phyloP scores from a whole-genome alignment of 2,329 filamentous ascomycete genomes.

The Verticillium dahliae region DNA sequence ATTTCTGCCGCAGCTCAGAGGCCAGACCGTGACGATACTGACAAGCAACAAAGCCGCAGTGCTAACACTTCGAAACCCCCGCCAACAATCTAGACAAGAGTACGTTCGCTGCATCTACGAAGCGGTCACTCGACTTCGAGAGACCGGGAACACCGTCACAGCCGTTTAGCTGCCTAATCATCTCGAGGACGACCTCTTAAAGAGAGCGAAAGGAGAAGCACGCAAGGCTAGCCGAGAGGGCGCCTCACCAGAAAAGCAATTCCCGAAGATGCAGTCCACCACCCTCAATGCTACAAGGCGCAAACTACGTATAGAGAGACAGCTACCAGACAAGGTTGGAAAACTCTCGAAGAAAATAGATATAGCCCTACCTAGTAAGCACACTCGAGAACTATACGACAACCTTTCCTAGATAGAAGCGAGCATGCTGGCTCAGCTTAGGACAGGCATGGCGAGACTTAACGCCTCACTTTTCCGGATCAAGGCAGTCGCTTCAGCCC shows the following conservation, averaged over 20 bases:
- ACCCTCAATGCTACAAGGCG: neutral
- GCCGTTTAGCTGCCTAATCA: neutral
- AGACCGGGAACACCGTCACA: neutral
- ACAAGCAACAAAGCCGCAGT: slow-evolving; percentile 12
- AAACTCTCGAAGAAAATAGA: slow-evolving; percentile 12
- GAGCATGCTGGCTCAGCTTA: slow-evolving; percentile 12
- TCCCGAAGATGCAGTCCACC: neutral
- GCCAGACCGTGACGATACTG: slow-evolving; percentile 7
- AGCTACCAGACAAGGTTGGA: slow-evolving; percentile 9
- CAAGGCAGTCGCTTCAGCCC: slow-evolving; percentile 1
- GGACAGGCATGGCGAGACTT: slow-evolving; percentile 12
- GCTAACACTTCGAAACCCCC: slow-evolving; percentile 9
- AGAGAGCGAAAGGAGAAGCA: neutral
- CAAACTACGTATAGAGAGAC: neutral
- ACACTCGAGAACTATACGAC: slow-evolving; percentile 14
- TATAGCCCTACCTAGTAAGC: slow-evolving; percentile 8
- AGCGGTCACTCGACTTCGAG: slow-evolving; percentile 4
- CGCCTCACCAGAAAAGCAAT: neutral
- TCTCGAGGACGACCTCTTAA: neutral
- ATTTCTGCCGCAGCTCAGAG: slow-evolving; percentile 3
- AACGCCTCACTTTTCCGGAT: slow-evolving; percentile 10
- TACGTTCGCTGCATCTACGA: slow-evolving; percentile 13
- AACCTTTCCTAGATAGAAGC: slow-evolving; percentile 11
- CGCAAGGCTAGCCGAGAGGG: neutral
- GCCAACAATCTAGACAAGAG: slow-evolving; percentile 13